Percentiles rank a stretch among this genome's conserved stretches.
phyloP scores from a whole-genome alignment of 768 basidiomycete species.

The Exidia glandulosa region DNA sequence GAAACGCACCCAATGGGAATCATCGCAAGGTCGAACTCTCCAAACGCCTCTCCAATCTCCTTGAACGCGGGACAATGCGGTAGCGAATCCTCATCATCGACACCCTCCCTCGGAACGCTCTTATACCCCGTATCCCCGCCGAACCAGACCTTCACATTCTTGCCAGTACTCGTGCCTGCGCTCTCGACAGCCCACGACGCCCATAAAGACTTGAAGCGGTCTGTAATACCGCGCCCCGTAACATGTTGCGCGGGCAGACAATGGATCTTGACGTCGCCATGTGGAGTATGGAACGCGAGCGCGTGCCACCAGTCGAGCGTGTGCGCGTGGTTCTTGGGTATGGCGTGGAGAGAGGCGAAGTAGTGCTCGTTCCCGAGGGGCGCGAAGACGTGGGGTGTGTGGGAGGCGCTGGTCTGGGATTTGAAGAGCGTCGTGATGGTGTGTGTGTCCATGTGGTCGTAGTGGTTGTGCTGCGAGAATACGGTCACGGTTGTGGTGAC shows the following conservation, averaged over 20 bases:
- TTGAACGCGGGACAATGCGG: constrained; percentile 63
- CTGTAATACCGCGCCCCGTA: constrained; percentile 37
- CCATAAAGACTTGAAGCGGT: constrained; percentile 53
- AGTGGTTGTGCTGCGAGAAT: constrained; percentile 48
- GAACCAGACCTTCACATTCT: constrained; percentile 47
- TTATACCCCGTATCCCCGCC: constrained; percentile 62
- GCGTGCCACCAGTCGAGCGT: constrained; percentile 60
- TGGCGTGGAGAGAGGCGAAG: constrained; percentile 29
- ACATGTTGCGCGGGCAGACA: constrained; percentile 60
- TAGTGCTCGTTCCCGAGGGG: constrained; percentile 41
- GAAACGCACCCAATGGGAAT: constrained; percentile 41
- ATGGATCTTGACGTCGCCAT: constrained; percentile 32
- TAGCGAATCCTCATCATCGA: constrained; percentile 38
- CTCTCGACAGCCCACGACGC: constrained; percentile 53
- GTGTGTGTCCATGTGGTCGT: constrained; percentile 39
- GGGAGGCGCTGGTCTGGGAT: constrained; percentile 9
- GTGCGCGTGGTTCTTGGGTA: constrained; percentile 30
- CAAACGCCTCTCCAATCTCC: constrained; percentile 53
- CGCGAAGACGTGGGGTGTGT: constrained; percentile 42
- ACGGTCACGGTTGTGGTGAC: too few species aligned
- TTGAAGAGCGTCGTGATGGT: constrained; percentile 29
- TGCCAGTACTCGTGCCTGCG: constrained; percentile 13
- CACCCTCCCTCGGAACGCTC: constrained; percentile 31
- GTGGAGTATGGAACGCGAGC: constrained; percentile 25
- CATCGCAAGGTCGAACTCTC: constrained; percentile 35